phyloP scores from a whole-genome alignment of 2,329 filamentous ascomycete species.

The Talaromyces sp. region DNA sequence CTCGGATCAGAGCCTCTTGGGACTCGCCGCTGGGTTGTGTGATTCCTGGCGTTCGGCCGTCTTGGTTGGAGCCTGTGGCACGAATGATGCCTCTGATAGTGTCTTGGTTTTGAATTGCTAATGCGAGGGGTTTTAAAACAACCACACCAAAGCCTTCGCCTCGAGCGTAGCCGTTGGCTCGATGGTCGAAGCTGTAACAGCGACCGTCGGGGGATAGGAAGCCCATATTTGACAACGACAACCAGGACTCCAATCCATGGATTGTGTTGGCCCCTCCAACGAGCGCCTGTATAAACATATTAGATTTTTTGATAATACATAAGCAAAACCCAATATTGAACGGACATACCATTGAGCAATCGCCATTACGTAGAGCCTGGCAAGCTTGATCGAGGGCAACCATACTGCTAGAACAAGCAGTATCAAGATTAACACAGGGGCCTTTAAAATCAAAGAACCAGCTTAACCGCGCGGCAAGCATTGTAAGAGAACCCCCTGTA shows the following conservation, averaged over 20 bases:
- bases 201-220: slow-evolving; percentile 42
- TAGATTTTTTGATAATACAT: slow-evolving; percentile 16
- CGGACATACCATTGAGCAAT: slow-evolving; percentile 35
- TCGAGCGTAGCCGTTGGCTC: slow-evolving; percentile 57
- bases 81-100: slow-evolving; percentile 35
- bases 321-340: background rate
- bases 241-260: background rate
- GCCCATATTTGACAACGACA: slow-evolving; percentile 29
- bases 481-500: background rate
- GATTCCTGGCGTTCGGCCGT: slow-evolving; percentile 30
- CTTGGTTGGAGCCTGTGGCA: slow-evolving; percentile 29
- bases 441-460: slow-evolving; percentile 13
- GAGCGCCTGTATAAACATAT: slow-evolving; percentile 16
- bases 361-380: slow-evolving; percentile 21
- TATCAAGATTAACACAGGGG: slow-evolving; percentile 4
- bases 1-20: slow-evolving; percentile 35
- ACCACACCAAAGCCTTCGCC: slow-evolving; percentile 57
- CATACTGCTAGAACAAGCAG: slow-evolving; percentile 12
- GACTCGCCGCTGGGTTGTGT: slow-evolving; percentile 16
- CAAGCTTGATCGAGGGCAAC: slow-evolving; percentile 7
- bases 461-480: slow-evolving; percentile 10
- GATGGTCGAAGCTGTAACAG: slow-evolving; percentile 48
- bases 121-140: slow-evolving; percentile 43
- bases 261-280: too few relatives aligned
- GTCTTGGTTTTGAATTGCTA: slow-evolving; percentile 43